Evolutionary conservation across 768 basidiomycete species (phyloP), one percentile per base, ranked within the genome.

Genomic region (Termitomyces sp.): DNA sequence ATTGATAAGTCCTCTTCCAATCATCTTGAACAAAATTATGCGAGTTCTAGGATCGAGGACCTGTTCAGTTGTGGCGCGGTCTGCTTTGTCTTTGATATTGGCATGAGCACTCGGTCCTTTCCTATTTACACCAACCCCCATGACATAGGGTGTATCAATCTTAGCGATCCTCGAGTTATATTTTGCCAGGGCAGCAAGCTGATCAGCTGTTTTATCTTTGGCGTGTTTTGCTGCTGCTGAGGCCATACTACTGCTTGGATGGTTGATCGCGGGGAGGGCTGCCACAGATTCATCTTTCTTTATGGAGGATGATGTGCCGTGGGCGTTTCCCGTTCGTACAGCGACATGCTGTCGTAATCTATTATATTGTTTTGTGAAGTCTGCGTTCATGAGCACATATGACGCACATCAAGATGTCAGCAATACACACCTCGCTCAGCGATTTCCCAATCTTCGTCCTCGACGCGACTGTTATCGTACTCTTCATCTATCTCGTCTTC

Each of bases 321-420:
- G 81, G 0, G 83, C 88, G 52, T 77, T 83, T 2, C 91, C 89
- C 16, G 83, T 82, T 35, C 85, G 86, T 5, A 93, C 88, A 20
- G 89, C 90, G 53, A 91, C 86, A 67, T 98, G 92, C 68, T 98
- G 95, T 47, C 89, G 77, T 29, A 98, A 77, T 22, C 97, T 88
- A 72, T 98, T 98, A 72, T 91, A 99, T 64, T 98, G 94, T 71
- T 98, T 98, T 32, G 97, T 98, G 64, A 99, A 98, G 73, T 99
- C 97, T 97, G 68, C 47, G 57, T 54, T 51, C 56, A 61, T 56
- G 39, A 53, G 60, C 29, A 15, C 43, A 33, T 5, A 3, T 50
- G 23, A 45, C 50, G 32, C n/a, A 53, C 46, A 39, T 27, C 54
- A 11, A n/a, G 44, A 20, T 15, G 20, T 38, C 13, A 31, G 52